Evolutionary conservation across 1,284 basidiomycete species (phyloP).

Genomic region (Leccinum griseonigrum): DNA sequence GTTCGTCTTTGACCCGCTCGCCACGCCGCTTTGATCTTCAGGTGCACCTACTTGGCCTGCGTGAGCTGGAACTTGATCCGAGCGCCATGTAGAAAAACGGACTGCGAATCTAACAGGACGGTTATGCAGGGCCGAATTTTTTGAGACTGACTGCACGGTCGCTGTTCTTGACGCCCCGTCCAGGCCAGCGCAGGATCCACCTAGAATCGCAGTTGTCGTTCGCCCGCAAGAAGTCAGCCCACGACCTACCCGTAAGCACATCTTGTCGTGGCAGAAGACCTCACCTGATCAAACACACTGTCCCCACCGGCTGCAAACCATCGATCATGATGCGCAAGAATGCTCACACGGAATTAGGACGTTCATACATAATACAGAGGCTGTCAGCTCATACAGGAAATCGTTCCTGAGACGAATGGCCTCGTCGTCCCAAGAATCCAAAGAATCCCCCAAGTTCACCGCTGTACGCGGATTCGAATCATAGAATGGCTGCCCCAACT

Average conservation of each 20-base stretch:
- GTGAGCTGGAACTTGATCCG: no score
- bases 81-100: no score
- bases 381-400: slow-evolving; percentile 92
- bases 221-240: not conserved
- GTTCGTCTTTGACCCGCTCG: no score
- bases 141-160: slow-evolving; percentile 89
- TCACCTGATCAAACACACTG: slow-evolving; percentile 54
- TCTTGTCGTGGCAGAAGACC: not conserved
- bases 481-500: no score
- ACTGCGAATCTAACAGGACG: not conserved
- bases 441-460: not conserved
- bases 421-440: slow-evolving; percentile 54
- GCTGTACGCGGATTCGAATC: not conserved
- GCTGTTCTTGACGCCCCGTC: slow-evolving; percentile 84
- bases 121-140: slow-evolving; percentile 62
- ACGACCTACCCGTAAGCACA: not conserved
- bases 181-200: slow-evolving; percentile 91
- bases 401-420: slow-evolving; percentile 93
- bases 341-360: no score
- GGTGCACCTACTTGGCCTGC: no score
- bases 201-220: slow-evolving; percentile 64
- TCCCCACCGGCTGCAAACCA: slow-evolving; percentile 82
- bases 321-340: no score
- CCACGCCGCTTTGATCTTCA: no score
- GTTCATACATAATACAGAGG: slow-evolving; percentile 74